phyloP scores from a whole-genome alignment of 2,329 filamentous ascomycete species.

The Hypoxylon sp. region DNA sequence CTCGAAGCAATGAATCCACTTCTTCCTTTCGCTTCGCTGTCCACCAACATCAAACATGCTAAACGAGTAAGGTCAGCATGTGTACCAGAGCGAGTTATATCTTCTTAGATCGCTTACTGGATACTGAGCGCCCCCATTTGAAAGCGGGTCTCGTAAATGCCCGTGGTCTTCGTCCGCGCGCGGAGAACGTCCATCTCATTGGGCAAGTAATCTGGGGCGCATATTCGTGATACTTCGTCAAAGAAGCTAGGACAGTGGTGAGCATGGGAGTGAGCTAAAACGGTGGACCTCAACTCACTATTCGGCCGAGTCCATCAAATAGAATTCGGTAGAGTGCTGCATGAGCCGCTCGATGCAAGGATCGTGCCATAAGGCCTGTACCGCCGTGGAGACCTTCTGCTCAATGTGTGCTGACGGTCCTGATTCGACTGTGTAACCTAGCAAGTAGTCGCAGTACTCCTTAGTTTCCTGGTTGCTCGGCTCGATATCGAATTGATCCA shows the following conservation, averaged over 20 bases:
- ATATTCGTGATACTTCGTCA: constrained; percentile 89
- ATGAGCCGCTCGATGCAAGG: constrained; percentile 85
- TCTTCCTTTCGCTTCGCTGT: constrained; percentile 97
- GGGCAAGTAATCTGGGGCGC: constrained; percentile 87
- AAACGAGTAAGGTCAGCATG: constrained; percentile 49
- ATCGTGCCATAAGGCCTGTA: constrained; percentile 92
- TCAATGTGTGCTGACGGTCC: constrained; percentile 91
- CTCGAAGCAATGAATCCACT: constrained; percentile 99
- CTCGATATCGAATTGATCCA: constrained; percentile 91
- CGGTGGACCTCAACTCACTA: constrained; percentile 72
- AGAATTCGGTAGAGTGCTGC: constrained; percentile 97
- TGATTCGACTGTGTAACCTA: constrained; percentile 90
- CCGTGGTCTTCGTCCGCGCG: constrained; percentile 97
- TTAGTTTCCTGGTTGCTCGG: constrained; percentile 79
- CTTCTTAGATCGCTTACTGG: constrained; percentile 75
- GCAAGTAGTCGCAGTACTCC: constrained; percentile 82
- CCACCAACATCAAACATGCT: constrained; percentile 99
- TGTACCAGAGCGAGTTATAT: background rate
- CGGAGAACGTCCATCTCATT: constrained; percentile 95
- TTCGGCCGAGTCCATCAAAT: constrained; percentile 98
- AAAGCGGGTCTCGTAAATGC: constrained; percentile 98
- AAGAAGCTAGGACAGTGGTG: constrained; percentile 80
- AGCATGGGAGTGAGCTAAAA: constrained; percentile 35
- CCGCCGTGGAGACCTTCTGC: constrained; percentile 82
- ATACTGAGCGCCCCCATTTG: constrained; percentile 99